Evolutionary conservation across 352 stramenopile species (phyloP).

Genomic region (Pythium apleroticum): DNA sequence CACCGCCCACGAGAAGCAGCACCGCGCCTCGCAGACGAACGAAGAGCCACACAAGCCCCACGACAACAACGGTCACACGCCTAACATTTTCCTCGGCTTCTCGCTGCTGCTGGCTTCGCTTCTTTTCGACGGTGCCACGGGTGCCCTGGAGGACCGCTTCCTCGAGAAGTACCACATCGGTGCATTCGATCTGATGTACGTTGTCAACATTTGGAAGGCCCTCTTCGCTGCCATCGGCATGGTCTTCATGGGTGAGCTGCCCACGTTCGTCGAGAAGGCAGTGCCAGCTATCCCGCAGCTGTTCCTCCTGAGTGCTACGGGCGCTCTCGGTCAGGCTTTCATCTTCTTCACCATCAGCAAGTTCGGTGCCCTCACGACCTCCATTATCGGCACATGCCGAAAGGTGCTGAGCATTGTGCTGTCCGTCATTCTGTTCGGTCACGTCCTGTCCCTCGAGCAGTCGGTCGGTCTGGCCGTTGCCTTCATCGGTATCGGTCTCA

Average conservation of each 20-base stretch:
- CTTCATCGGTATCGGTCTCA: conserved; percentile 76
- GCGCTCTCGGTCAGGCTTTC: conserved; percentile 78
- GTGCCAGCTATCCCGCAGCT: conserved; percentile 61
- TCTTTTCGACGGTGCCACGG: conserved; percentile 76
- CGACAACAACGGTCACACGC: conserved; percentile 48
- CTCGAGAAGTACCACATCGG: conserved; percentile 81
- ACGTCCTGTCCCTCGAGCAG: conserved; percentile 71
- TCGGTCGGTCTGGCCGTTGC: conserved; percentile 57
- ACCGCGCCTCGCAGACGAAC: conserved; percentile 41
- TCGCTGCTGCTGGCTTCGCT: conserved; percentile 71
- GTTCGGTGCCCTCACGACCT: conserved; percentile 81
- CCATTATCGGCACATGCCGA: conserved; percentile 83
- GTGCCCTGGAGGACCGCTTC: conserved; percentile 80
- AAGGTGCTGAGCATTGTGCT: conserved; percentile 87
- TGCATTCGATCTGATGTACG: conserved; percentile 86
- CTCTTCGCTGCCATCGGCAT: conserved; percentile 66
- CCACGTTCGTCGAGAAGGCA: conserved; percentile 59
- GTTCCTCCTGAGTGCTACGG: conserved; percentile 71
- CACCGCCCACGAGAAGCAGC: conserved; percentile 70
- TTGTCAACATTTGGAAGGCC: conserved; percentile 86
- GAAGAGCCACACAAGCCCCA: conserved; percentile 41
- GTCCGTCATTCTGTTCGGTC: conserved; percentile 80
- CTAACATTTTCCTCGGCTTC: conserved; percentile 68
- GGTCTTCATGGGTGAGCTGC: conserved; percentile 71
- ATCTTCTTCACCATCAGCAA: conserved; percentile 89